These are phyloP conservation scores for Arabis alpina DNA, from an alignment of 345 rosid species.

Conservation along the genomic window DNA sequence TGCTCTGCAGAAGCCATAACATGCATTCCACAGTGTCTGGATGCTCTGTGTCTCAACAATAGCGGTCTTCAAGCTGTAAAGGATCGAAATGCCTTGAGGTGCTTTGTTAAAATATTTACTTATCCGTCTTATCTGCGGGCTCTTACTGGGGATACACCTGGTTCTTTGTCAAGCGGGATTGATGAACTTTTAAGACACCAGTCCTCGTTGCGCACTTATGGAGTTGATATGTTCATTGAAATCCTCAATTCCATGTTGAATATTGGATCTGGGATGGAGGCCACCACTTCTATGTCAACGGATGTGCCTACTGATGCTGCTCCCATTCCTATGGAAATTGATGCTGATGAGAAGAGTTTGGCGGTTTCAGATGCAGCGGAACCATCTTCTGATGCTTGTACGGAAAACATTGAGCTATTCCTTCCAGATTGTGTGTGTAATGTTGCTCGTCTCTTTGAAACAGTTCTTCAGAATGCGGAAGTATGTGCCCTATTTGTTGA, in stretches of 20 bases:
- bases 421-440: conserved; percentile 85
- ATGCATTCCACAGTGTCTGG: conserved; percentile 97
- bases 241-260: conserved; percentile 60
- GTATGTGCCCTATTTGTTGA: conserved; percentile 90
- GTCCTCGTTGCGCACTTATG: conserved; percentile 79
- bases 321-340: conserved; percentile 92
- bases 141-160: conserved; percentile 79
- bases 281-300: conserved; percentile 48
- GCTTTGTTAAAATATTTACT: conserved; percentile 92
- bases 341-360: conserved; percentile 65
- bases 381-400: conserved; percentile 59
- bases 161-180: conserved; percentile 83
- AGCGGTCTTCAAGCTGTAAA: conserved; percentile 90
- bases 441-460: conserved; percentile 88
- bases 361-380: conserved; percentile 62
- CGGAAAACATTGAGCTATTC: conserved; percentile 60
- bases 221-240: conserved; percentile 93
- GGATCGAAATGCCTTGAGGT: conserved; percentile 84
- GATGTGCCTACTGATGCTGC: conserved; percentile 53
- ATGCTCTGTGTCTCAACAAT: conserved; percentile 88
- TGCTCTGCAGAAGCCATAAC: conserved; percentile 91
- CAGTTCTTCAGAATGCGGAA: conserved; percentile 94
- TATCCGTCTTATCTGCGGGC: conserved; percentile 78
- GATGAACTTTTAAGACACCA: conserved; percentile 97
- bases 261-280: conserved; percentile 72